Evolutionary conservation across 108 stramenopile genomes (phyloP).

Genomic region (Skeletonema tropicum): DNA sequence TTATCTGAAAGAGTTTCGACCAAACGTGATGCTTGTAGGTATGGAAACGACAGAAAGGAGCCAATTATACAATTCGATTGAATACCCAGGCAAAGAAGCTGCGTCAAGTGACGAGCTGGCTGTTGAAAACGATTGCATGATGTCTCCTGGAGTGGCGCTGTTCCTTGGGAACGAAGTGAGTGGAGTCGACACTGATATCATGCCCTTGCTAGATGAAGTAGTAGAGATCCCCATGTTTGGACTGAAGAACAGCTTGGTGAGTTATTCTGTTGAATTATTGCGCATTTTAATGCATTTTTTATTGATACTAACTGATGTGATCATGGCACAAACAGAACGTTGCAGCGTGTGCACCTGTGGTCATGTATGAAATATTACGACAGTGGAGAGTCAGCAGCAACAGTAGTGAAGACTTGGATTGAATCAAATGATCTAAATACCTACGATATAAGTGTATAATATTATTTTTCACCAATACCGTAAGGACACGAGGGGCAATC

Average conservation of each 20-base stretch:
- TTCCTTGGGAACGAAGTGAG: slow-evolving; percentile 91
- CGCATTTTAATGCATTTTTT: no score
- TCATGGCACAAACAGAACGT: slow-evolving; percentile 54
- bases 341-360: slow-evolving; percentile 87
- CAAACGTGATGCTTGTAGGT: slow-evolving; percentile 54
- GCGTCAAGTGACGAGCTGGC: neutral
- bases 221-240: slow-evolving; percentile 90
- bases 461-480: slow-evolving; percentile 46
- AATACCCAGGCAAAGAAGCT: slow-evolving; percentile 44
- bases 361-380: slow-evolving; percentile 81
- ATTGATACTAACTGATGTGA: no score
- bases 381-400: slow-evolving; percentile 72
- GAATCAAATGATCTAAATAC: slow-evolving; percentile 34
- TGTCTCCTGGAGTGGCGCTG: slow-evolving; percentile 55
- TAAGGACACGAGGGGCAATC: slow-evolving; percentile 71
- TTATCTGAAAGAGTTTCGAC: slow-evolving; percentile 43
- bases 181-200: slow-evolving; percentile 65
- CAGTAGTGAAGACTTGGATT: slow-evolving; percentile 66
- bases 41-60: slow-evolving; percentile 87
- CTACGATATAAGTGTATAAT: slow-evolving; percentile 21
- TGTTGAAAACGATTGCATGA: slow-evolving; percentile 19
- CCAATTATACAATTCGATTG: slow-evolving; percentile 52
- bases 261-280: no score
- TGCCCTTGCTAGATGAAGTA: slow-evolving; percentile 64
- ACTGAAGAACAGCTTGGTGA: slow-evolving; percentile 71